Evolutionary conservation across 495 filamentous ascomycete species (phyloP).

Genomic region (Podospora didyma): DNA sequence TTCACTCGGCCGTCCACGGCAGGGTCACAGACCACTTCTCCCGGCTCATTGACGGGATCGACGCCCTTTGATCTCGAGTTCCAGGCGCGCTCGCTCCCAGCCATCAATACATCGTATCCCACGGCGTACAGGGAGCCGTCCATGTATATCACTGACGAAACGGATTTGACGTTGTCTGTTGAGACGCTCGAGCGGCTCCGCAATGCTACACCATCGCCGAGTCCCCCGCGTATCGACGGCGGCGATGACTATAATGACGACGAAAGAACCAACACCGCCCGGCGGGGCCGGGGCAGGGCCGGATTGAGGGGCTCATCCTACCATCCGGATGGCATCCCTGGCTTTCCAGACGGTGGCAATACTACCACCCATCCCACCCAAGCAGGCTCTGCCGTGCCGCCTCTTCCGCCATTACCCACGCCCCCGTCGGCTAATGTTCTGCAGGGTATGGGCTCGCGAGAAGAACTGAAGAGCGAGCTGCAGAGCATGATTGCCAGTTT

Average conservation of each 20-base stretch:
- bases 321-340: neutral
- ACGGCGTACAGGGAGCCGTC: slow-evolving; percentile 3
- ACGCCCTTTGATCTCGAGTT: slow-evolving; percentile 14
- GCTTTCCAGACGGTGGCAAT: neutral
- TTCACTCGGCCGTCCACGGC: neutral
- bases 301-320: neutral
- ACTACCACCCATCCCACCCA: too few species aligned
- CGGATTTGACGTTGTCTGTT: neutral
- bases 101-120: neutral
- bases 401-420: neutral
- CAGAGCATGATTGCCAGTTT: neutral
- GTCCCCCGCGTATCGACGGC: neutral
- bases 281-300: neutral
- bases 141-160: slow-evolving; percentile 1
- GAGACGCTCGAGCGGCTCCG: neutral
- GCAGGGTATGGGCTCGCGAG: neutral
- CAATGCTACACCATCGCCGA: neutral
- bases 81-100: neutral
- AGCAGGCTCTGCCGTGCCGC: neutral
- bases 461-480: slow-evolving; percentile 4
- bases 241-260: neutral
- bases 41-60: slow-evolving; percentile 1
- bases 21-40: slow-evolving; percentile 3
- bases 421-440: slow-evolving; percentile 3
- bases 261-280: neutral